phyloP scores from a whole-genome alignment of 768 basidiomycete genomes.

The Cystobasidiopsis lactophilus region DNA sequence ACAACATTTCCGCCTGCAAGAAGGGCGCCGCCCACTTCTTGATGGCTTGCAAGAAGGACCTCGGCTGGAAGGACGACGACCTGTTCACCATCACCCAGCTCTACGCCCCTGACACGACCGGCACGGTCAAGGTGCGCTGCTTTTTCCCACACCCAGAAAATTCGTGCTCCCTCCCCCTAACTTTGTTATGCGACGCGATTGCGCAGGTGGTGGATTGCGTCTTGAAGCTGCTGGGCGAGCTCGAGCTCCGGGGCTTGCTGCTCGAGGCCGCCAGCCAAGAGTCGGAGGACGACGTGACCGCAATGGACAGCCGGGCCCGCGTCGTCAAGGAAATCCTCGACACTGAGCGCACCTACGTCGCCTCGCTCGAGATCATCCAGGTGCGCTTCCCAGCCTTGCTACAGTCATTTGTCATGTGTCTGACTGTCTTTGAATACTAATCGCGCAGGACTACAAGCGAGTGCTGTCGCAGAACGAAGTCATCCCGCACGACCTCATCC shows the following conservation, averaged over 20 bases:
- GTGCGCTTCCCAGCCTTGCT: constrained; percentile 30
- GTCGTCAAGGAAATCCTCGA: constrained; percentile 67
- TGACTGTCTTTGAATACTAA: no score
- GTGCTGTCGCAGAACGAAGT: constrained; percentile 58
- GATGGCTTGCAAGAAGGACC: constrained; percentile 50
- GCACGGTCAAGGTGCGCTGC: constrained; percentile 64
- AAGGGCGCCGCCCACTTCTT: constrained; percentile 74
- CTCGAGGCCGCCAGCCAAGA: background rate
- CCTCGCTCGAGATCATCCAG: constrained; percentile 94
- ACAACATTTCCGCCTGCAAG: constrained; percentile 57
- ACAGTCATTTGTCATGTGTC: background rate
- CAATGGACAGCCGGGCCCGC: constrained; percentile 13
- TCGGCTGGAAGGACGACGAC: constrained; percentile 23
- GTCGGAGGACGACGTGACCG: constrained; percentile 3
- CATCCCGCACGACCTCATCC: constrained; percentile 85
- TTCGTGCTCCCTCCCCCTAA: background rate
- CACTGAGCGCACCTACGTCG: constrained; percentile 92
- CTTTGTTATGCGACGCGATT: background rate
- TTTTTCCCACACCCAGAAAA: no score
- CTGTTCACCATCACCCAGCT: constrained; percentile 74
- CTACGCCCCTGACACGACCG: constrained; percentile 69
- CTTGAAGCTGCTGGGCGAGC: constrained; percentile 52
- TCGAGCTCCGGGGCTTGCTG: constrained; percentile 32
- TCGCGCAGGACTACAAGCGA: constrained; percentile 58
- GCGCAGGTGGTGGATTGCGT: constrained; percentile 70